phyloP scores from a whole-genome alignment of 2,329 filamentous ascomycete genomes.

The Apiospora aurea region DNA sequence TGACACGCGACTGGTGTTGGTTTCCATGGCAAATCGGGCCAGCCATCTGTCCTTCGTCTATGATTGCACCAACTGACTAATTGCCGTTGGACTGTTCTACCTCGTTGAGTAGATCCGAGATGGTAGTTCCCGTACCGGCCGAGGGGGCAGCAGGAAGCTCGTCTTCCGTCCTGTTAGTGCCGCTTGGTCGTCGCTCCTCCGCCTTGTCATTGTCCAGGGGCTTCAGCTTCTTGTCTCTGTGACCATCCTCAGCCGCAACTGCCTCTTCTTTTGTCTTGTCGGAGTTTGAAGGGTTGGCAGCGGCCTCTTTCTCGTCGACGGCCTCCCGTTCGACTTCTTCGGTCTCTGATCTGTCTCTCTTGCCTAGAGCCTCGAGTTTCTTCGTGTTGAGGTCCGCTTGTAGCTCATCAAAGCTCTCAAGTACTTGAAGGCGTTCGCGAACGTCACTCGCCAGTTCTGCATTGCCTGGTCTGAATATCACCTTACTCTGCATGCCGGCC shows the following conservation, averaged over 20 bases:
- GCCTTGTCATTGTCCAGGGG: background rate
- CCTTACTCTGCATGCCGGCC: constrained; percentile 68
- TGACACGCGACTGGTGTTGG: background rate
- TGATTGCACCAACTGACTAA: constrained; percentile 15
- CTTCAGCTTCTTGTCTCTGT: constrained; percentile 23
- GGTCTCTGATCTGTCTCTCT: constrained; percentile 24
- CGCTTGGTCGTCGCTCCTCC: background rate
- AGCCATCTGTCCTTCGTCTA: background rate
- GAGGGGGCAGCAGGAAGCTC: constrained; percentile 17
- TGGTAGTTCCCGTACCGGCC: constrained; percentile 20
- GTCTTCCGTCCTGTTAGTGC: constrained; percentile 10
- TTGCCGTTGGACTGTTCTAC: constrained; percentile 21
- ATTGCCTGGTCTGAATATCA: constrained; percentile 75
- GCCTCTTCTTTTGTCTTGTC: background rate
- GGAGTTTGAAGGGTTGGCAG: constrained; percentile 4
- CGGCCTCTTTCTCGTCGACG: background rate
- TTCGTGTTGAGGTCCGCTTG: constrained; percentile 33
- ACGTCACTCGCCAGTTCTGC: constrained; percentile 63
- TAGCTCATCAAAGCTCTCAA: constrained; percentile 40
- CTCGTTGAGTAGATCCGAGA: constrained; percentile 23
- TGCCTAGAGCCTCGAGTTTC: constrained; percentile 29
- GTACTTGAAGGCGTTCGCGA: constrained; percentile 39
- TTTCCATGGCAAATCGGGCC: background rate
- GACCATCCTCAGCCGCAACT: background rate
- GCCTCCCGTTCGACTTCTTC: constrained; percentile 7